phyloP scores from a whole-genome alignment of 441 rosid species.

The Corymbia calophylla region DNA sequence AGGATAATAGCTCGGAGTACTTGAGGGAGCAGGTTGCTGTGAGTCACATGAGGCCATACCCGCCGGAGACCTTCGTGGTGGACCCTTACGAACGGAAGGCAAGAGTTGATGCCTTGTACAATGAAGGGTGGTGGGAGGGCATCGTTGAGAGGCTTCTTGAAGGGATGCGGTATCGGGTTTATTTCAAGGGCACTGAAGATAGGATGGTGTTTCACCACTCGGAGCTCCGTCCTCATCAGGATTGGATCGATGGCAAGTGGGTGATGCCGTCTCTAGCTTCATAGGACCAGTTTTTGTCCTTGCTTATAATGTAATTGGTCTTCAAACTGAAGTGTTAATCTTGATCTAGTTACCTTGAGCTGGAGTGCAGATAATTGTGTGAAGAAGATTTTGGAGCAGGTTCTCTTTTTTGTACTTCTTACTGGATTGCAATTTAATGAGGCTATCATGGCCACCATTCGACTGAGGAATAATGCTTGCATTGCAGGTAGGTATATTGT shows the following conservation, averaged over 20 bases:
- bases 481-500: background rate
- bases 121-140: conserved; percentile 94
- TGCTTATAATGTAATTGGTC: background rate
- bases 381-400: background rate
- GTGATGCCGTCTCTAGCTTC: conserved; percentile 32
- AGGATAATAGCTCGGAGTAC: conserved; percentile 54
- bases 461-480: background rate
- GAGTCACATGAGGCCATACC: conserved; percentile 59
- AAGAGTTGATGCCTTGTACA: conserved; percentile 72
- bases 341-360: background rate
- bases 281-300: background rate
- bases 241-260: conserved; percentile 77
- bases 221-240: conserved; percentile 64
- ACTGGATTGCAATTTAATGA: background rate
- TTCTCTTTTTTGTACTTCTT: background rate
- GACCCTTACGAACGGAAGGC: conserved; percentile 38
- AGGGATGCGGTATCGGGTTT: conserved; percentile 37
- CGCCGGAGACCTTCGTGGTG: conserved; percentile 28
- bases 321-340: background rate
- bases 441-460: background rate
- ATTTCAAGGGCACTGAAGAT: conserved; percentile 45
- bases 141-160: conserved; percentile 40
- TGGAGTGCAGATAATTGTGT: background rate
- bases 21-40: conserved; percentile 49
- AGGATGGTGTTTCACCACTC: conserved; percentile 41